Percentiles rank a stretch among this genome's conserved stretches.
Conservation (phyloP, 345 rosid species). For the Eucalyptus decipiens region DNA sequence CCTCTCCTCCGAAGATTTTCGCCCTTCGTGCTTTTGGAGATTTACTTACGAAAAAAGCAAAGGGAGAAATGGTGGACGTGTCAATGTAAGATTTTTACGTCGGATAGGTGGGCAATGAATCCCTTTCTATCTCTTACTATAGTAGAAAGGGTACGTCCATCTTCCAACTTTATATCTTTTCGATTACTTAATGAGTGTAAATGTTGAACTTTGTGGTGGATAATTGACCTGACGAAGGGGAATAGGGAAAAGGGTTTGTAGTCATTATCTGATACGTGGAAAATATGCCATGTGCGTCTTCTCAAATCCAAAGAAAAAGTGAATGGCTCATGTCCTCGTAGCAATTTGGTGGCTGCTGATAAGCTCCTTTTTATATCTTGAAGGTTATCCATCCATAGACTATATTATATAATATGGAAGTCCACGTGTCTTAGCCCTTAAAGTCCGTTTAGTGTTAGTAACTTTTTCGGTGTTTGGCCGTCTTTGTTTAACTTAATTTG, state of each 20-base stretch:
- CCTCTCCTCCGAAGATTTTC: neutral
- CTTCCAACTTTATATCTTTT: neutral
- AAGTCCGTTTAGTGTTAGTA: neutral
- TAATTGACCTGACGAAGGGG: neutral
- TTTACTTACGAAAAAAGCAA: neutral
- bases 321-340: neutral
- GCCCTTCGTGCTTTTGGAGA: neutral
- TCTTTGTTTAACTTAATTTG: neutral
- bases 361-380: neutral
- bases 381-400: neutral
- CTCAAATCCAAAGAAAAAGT: neutral
- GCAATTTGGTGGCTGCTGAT: neutral
- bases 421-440: neutral
- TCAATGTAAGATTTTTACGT: neutral
- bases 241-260: neutral
- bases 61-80: neutral
- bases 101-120: neutral
- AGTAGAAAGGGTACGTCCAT: neutral
- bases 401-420: neutral
- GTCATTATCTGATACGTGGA: neutral
- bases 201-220: neutral
- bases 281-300: neutral
- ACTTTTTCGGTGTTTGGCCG: neutral
- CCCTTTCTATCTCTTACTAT: neutral
- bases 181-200: neutral